These are phyloP conservation scores for Bryum argenteum DNA, from an alignment of 225 moss, liverwort and hornwort genomes.

Conservation along the genomic window DNA sequence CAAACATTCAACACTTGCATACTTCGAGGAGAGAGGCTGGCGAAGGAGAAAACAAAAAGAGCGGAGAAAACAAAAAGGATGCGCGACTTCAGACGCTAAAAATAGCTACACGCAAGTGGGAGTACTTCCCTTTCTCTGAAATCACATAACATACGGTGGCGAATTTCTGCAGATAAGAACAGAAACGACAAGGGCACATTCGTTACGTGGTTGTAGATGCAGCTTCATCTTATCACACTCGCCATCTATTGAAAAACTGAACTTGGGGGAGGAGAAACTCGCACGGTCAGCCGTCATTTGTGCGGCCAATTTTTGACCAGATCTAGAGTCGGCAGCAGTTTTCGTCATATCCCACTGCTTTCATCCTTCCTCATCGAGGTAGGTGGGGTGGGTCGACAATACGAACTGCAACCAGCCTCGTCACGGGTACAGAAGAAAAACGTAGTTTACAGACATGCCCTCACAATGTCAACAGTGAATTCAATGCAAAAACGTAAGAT, in stretches of 20 bases:
- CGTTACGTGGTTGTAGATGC: slow-evolving; percentile 7
- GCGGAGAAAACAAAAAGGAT: too few species aligned
- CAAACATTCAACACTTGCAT: not conserved
- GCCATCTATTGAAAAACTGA: slow-evolving; percentile 19
- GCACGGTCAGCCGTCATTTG: slow-evolving; percentile 32
- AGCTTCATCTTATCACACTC: slow-evolving; percentile 14
- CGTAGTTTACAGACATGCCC: slow-evolving; percentile 13
- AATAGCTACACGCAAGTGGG: too few species aligned
- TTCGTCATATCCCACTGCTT: slow-evolving; percentile 28
- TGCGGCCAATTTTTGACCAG: slow-evolving; percentile 36
- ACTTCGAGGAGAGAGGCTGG: slow-evolving; percentile 10
- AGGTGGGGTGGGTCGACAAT: slow-evolving; percentile 2
- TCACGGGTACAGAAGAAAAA: slow-evolving; percentile 33
- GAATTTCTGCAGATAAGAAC: not conserved
- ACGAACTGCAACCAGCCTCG: slow-evolving; percentile 27
- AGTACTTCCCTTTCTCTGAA: too few species aligned
- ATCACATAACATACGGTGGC: too few species aligned
- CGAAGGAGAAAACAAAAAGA: slow-evolving; percentile 28
- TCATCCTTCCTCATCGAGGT: slow-evolving; percentile 25
- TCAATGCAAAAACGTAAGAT: slow-evolving; percentile 12
- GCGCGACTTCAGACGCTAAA: too few species aligned
- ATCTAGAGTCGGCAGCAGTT: slow-evolving; percentile 24
- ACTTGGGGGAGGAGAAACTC: slow-evolving; percentile 23
- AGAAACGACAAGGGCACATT: slow-evolving; percentile 12
- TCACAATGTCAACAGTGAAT: not conserved